Percentiles rank a stretch among this genome's conserved stretches.
Evolutionary conservation across 1,139 yeast genomes (phyloP).

Genomic region (Dujonia santamariae): DNA sequence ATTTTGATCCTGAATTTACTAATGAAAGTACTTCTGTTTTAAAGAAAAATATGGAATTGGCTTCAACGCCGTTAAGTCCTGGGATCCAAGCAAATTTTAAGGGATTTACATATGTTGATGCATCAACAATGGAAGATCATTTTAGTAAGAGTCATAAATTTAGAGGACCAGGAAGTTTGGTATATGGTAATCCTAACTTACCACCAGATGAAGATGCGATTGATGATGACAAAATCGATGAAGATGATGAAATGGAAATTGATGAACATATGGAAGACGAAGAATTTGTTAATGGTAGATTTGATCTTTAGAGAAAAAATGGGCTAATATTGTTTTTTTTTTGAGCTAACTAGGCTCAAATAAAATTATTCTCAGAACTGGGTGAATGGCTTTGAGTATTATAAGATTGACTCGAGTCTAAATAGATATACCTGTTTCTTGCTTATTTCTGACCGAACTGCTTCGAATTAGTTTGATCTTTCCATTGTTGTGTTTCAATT

Average conservation of each 20-base stretch:
- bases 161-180: slow-evolving; percentile 66
- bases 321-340: too few species aligned
- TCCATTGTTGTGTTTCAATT: too few species aligned
- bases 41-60: slow-evolving; percentile 63
- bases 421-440: too few species aligned
- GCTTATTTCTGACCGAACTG: too few species aligned
- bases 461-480: too few species aligned
- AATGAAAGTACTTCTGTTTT: slow-evolving; percentile 82
- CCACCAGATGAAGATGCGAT: slow-evolving; percentile 85
- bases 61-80: slow-evolving; percentile 83
- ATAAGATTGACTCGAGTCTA: too few species aligned
- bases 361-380: too few species aligned
- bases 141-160: slow-evolving; percentile 50
- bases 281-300: slow-evolving; percentile 86
- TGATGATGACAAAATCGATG: slow-evolving; percentile 68
- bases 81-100: slow-evolving; percentile 94
- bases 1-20: slow-evolving; percentile 96
- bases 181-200: slow-evolving; percentile 73
- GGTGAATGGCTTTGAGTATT: too few species aligned
- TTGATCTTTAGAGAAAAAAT: too few species aligned
- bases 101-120: slow-evolving; percentile 95
- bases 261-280: slow-evolving; percentile 55
- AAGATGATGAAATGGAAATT: slow-evolving; percentile 51
- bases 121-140: slow-evolving; percentile 87
- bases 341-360: too few species aligned